Evolutionary conservation across 2,329 filamentous ascomycete genomes (phyloP), one percentile per base, ranked within the genome.

Genomic region (Hypoxylon sp.): DNA sequence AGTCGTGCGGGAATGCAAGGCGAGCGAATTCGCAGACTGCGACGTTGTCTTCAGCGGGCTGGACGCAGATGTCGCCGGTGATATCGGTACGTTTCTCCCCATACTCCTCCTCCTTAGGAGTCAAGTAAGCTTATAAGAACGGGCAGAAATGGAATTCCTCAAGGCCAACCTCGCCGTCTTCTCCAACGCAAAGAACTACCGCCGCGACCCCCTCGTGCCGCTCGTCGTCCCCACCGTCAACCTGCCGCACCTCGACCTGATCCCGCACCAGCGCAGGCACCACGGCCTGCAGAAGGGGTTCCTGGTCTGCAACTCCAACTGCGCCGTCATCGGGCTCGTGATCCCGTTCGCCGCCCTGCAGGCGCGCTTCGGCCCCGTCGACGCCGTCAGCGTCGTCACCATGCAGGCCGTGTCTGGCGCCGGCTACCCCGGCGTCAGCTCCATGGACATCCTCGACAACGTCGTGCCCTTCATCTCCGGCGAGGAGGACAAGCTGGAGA

Each of bases 141-240:
- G 2, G 8, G 13, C 75, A 95, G 95, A 98, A 82, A 93, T 93
- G 88, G 92, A 92, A 74, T 98, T 98, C 81, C 87, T 97, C 77
- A 92, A 91, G 78, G 91, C 94, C 68, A 91, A 97, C 77, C 89
- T 98, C 57, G 90, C 93, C 76, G 92, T 98, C 79, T 98, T 99
- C 85, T 97, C 94, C 76, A 99, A 98, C 81, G 95, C 96, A 57
- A 98, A 98, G 83, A 98, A 98, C 88, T 94, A 97, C 87, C 92
- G 96, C 76, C 91, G 91, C 79, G 91, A 97, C 79, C 94, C 94
- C 20, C 85, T 95, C 54, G 94, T 98, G 1, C 96, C 96, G 10
- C 90, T 98, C 77, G 92, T 98, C 72, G 95, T 98, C 7, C 96
- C 96, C 1, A 97, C 94, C 20, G 95, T 98, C 80, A 98, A 98